Percentiles rank a stretch among this genome's conserved stretches.
Conservation (phyloP, 208 protist genomes). For the Wallacemonas rigidus region DNA sequence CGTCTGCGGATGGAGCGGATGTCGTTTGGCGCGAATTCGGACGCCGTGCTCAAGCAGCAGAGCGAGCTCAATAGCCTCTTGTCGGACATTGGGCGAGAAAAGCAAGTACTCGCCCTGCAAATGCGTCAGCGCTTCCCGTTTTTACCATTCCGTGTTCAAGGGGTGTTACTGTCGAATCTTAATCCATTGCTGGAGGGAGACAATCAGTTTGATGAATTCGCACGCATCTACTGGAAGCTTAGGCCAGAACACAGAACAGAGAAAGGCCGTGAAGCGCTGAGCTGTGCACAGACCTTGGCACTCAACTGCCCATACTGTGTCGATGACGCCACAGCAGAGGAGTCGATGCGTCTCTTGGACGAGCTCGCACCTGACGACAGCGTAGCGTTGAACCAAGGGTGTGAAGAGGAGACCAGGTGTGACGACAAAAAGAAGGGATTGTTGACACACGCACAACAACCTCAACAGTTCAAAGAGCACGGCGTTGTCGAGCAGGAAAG, state of each 20-base stretch:
- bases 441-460: no score
- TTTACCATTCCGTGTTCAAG: slow-evolving; percentile 32
- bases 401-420: not conserved
- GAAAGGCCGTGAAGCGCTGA: not conserved
- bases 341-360: not conserved
- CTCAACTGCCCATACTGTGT: not conserved
- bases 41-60: not conserved
- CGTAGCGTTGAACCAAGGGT: not conserved
- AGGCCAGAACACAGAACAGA: not conserved
- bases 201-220: slow-evolving; percentile 37
- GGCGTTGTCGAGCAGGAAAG: no score
- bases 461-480: no score
- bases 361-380: not conserved
- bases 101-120: slow-evolving; percentile 20
- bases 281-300: not conserved
- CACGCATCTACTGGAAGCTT: not conserved
- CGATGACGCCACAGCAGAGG: not conserved
- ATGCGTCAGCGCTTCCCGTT: slow-evolving; percentile 34
- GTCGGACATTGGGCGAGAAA: not conserved
- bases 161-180: slow-evolving; percentile 46
- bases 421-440: not conserved
- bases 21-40: not conserved
- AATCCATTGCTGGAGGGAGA: slow-evolving; percentile 32
- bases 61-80: not conserved
- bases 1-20: not conserved